phyloP scores from a whole-genome alignment of 805 yeast genomes.

The Starmerella riodocensis region DNA sequence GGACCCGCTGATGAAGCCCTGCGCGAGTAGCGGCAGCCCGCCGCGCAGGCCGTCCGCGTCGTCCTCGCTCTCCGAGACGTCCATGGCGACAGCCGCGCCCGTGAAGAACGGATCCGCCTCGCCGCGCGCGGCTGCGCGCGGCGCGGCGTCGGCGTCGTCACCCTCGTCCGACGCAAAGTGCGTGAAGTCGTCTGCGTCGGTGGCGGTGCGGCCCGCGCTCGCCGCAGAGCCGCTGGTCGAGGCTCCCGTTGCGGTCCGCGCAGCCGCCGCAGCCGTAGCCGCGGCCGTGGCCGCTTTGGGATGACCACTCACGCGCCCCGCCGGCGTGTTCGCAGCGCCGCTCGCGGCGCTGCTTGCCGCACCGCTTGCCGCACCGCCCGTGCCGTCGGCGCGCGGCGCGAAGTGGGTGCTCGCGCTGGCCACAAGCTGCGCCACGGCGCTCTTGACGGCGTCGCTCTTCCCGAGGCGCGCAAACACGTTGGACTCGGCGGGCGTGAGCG shows the following conservation, averaged over 20 bases:
- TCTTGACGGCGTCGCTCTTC: slow-evolving; percentile 22
- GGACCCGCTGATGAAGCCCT: slow-evolving; percentile 73
- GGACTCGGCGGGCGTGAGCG: slow-evolving; percentile 21
- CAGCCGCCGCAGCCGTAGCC: too few species aligned
- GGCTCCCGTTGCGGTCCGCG: too few species aligned
- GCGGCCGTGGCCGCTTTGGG: too few species aligned
- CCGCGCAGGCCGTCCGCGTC: not conserved
- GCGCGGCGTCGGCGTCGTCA: slow-evolving; percentile 6
- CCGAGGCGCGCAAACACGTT: slow-evolving; percentile 31
- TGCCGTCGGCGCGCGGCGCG: not conserved
- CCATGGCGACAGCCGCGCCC: too few species aligned
- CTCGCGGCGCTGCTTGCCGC: too few species aligned
- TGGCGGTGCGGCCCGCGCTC: too few species aligned
- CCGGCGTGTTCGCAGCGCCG: too few species aligned
- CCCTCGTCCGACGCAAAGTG: slow-evolving; percentile 1
- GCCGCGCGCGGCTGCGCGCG: too few species aligned
- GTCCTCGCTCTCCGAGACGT: not conserved
- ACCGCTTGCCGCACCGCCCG: too few species aligned
- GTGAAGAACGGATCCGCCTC: slow-evolving; percentile 32
- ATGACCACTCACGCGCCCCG: too few species aligned
- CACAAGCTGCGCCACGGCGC: slow-evolving; percentile 9
- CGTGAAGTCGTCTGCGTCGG: slow-evolving; percentile 9
- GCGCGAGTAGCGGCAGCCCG: slow-evolving; percentile 7
- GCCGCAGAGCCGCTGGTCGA: too few species aligned
- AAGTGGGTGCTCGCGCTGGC: slow-evolving; percentile 9